Evolutionary conservation across 1,139 yeast genomes (phyloP).

Genomic region (Lodderomyces metapsilosis): DNA sequence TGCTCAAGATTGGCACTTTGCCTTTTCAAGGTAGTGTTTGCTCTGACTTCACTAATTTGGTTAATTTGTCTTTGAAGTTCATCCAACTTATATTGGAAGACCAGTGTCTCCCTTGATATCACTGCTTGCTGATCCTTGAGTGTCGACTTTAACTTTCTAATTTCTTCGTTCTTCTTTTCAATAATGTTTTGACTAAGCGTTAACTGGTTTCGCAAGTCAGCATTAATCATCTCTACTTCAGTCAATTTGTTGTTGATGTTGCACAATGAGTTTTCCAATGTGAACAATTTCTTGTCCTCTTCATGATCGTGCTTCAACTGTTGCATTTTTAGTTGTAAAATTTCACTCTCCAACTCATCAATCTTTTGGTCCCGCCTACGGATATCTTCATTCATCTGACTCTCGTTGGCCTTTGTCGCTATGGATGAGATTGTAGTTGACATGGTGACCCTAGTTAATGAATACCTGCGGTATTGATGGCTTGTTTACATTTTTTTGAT

Average conservation of each 20-base stretch:
- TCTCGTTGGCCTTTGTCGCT: background rate
- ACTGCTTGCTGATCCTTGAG: constrained; percentile 52
- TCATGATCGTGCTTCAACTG: constrained; percentile 38
- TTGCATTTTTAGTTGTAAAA: constrained; percentile 37
- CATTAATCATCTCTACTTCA: constrained; percentile 40
- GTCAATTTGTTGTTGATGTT: constrained; percentile 37
- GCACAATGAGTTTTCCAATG: constrained; percentile 38
- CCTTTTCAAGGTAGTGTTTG: background rate
- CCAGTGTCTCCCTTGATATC: constrained; percentile 49
- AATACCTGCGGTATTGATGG: background rate
- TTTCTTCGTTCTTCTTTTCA: constrained; percentile 59
- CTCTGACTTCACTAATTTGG: background rate
- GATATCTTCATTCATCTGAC: constrained; percentile 20
- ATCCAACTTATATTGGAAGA: constrained; percentile 50
- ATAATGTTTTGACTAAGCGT: constrained; percentile 58
- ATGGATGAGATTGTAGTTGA: background rate
- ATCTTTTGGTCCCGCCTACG: constrained; percentile 37
- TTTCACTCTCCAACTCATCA: constrained; percentile 35
- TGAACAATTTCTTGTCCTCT: constrained; percentile 44
- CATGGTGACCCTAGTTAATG: background rate
- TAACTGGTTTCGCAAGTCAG: constrained; percentile 43
- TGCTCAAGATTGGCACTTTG: background rate
- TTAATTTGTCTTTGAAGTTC: constrained; percentile 19
- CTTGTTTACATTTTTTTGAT: too few species aligned
- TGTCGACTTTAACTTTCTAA: constrained; percentile 51